Conservation (phyloP, 192 early-diverging fungal species). For the Cetraspora pellucida region DNA sequence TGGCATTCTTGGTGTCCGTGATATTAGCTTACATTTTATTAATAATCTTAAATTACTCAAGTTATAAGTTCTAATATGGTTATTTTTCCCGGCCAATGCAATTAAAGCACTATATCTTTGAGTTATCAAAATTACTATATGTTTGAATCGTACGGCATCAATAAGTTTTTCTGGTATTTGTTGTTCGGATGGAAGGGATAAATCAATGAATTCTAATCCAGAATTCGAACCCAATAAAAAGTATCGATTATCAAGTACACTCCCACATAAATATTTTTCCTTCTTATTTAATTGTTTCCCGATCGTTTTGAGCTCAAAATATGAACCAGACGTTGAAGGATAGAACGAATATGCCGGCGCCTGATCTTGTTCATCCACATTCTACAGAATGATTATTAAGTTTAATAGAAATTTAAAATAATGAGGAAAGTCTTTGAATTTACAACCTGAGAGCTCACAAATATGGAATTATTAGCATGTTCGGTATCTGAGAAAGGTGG, state of each 20-base stretch:
- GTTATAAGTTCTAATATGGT: conserved; percentile 24
- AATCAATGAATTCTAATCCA: conserved; percentile 28
- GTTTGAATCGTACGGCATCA: conserved; percentile 12
- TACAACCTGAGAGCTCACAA: background rate
- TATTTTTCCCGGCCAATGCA: conserved; percentile 16
- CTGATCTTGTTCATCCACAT: background rate
- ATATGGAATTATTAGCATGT: background rate
- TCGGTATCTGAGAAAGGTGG: conserved; percentile 1
- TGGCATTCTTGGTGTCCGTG: background rate
- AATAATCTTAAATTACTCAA: conserved; percentile 6
- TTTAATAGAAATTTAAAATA: background rate
- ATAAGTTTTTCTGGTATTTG: conserved; percentile 21
- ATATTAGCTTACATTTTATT: conserved; percentile 5
- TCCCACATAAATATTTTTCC: conserved; percentile 27
- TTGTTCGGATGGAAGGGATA: conserved; percentile 14
- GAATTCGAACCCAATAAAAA: conserved; percentile 15
- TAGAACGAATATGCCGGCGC: conserved; percentile 20
- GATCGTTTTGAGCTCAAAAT: conserved; percentile 24
- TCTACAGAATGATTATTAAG: background rate
- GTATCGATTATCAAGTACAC: conserved; percentile 22
- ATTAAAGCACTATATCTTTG: conserved; percentile 6
- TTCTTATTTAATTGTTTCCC: conserved; percentile 13
- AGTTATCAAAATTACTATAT: conserved; percentile 7
- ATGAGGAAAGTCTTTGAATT: background rate
- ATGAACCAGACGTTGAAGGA: conserved; percentile 4